Evolutionary conservation across 75 land plant species (phyloP), one percentile per base, ranked within the genome.

Genomic region (Pseudotsuga menziesii): DNA sequence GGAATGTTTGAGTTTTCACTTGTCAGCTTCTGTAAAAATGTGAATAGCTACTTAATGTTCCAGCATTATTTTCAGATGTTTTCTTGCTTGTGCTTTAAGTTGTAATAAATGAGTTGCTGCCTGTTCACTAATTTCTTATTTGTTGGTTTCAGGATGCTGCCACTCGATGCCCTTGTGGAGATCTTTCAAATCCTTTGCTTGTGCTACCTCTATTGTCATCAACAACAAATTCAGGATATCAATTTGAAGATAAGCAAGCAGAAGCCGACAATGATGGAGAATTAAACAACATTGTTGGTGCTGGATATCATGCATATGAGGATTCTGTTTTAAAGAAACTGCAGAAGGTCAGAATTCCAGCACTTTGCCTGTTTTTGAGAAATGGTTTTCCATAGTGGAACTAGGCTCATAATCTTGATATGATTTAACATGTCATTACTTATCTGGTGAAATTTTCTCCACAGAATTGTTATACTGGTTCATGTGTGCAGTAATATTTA

Each of bases 141-240:
- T 67, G 2, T 36, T 19, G 39, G 19, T 73, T 80, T n/a, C 81
- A 93, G 96, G 83, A 76, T 72, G 82, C 85, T 52, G 95, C 95
- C 12, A 86, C 87, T 39, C 81, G 83, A 74, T 83, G 32, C 36
- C 74, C 77, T 20, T 84, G 82, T 79, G 98, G 96, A 12, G 82
- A 83, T 81, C 56, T 87, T 35, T 85, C 85, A n/a, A 92, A 94
- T 83, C 93, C 96, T 20, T 79, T 95, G 73, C 84, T 89, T 63
- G 93, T 95, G 55, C 78, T 89, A 39, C 96, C 93, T 70, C 79
- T 89, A 75, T 63, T 79, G 62, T 82, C 86, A 9, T 56, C 66
- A 57, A 16, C 77, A 17, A 23, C 77, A 22, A 48, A 36, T 60
- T 48, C 64, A 26, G 56, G 61, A 29, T 52, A 48, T n/a, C 4